A percentile compares a stretch with the other conserved stretches of the same genome.
Evolutionary conservation across 2,329 filamentous ascomycete species (phyloP).

Genomic region (Penicillium brevicompactum): DNA sequence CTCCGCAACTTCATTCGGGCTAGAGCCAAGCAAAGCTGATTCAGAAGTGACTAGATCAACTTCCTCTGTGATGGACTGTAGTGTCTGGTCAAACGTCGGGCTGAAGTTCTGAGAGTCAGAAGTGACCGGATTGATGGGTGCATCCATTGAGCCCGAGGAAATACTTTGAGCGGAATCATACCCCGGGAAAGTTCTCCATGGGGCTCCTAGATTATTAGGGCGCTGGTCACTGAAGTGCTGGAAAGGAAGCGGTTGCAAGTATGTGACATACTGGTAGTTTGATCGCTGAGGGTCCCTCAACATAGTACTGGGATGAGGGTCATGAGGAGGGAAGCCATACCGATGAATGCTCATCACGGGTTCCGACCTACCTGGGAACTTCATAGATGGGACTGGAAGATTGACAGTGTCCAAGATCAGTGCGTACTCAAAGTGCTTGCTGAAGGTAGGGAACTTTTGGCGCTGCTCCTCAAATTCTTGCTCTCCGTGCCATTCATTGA

Average conservation of each 20-base stretch:
- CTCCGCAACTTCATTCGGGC: no score
- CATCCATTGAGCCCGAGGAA: no score
- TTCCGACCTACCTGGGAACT: background rate
- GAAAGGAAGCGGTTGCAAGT: constrained; percentile 9
- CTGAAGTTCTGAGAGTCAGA: no score
- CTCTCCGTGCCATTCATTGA: background rate
- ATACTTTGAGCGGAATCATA: no score
- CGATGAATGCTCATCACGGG: constrained; percentile 1
- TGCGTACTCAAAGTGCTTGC: background rate
- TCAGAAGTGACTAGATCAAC: no score
- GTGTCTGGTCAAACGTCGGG: no score
- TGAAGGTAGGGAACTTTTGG: background rate
- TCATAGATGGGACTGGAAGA: background rate
- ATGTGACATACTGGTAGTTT: constrained; percentile 10
- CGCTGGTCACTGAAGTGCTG: background rate
- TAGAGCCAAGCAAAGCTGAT: no score
- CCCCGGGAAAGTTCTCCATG: no score
- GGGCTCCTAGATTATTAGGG: background rate
- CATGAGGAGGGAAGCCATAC: background rate
- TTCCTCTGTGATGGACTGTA: no score
- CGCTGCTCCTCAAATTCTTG: background rate
- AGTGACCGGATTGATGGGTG: no score
- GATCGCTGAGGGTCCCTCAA: background rate
- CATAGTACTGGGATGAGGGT: background rate
- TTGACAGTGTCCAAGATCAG: constrained; percentile 4